Evolutionary conservation across 108 stramenopile species (phyloP).

Genomic region (Skeletonema grethae): DNA sequence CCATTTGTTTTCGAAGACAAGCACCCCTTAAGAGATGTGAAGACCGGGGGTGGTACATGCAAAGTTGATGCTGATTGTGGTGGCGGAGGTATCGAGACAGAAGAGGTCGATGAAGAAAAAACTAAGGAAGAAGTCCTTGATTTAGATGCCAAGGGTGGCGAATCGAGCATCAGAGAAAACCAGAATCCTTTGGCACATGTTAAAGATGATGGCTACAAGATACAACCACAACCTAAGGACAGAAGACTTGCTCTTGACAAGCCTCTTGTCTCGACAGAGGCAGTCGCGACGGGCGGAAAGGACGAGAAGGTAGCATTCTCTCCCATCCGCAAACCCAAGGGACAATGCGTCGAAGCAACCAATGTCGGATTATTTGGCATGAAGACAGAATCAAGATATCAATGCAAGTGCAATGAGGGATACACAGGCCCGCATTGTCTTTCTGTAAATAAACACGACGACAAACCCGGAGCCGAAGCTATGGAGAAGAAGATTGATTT

Average conservation of each 20-base stretch:
- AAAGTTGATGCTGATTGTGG: slow-evolving; percentile 78
- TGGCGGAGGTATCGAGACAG: slow-evolving; percentile 37
- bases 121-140: slow-evolving; percentile 38
- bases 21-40: slow-evolving; percentile 64
- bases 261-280: slow-evolving; percentile 31
- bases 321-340: slow-evolving; percentile 37
- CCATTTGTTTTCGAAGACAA: slow-evolving; percentile 81
- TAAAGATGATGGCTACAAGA: slow-evolving; percentile 1
- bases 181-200: slow-evolving; percentile 19
- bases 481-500: slow-evolving; percentile 26
- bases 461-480: slow-evolving; percentile 62
- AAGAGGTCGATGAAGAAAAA: slow-evolving; percentile 26
- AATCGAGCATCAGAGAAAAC: slow-evolving; percentile 5
- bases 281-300: slow-evolving; percentile 13
- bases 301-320: slow-evolving; percentile 22
- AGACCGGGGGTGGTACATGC: slow-evolving; percentile 83
- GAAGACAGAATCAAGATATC: slow-evolving; percentile 20
- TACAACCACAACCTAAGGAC: background rate
- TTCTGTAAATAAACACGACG: slow-evolving; percentile 66
- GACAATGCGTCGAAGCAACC: slow-evolving; percentile 25
- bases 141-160: slow-evolving; percentile 22
- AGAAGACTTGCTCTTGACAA: slow-evolving; percentile 21
- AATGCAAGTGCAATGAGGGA: slow-evolving; percentile 77
- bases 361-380: slow-evolving; percentile 35
- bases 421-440: slow-evolving; percentile 85